Base-by-base conservation (phyloP, 768 basidiomycete species). In the Boletus patriciae region DNA sequence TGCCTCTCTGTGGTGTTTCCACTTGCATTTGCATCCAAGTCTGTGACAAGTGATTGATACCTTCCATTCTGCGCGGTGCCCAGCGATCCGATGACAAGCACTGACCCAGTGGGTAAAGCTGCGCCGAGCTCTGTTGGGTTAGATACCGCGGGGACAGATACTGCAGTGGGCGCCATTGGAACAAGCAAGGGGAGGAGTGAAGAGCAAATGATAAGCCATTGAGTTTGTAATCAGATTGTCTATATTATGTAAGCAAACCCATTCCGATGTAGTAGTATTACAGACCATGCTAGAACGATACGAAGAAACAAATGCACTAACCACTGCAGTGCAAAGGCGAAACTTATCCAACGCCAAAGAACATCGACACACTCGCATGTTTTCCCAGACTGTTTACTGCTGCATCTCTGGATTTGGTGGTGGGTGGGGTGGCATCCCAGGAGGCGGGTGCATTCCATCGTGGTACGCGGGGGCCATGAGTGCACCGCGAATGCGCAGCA, bases 31-130 rank as follows among this genome's bases (percentile, higher is more conserved):
- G 71, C 71, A 70, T 83, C 82, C 55, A 92, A 74, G 60, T 78
- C 76, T 8, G 83, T 78, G 50, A 92, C 78, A 58, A 91, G 74
- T 2, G 80, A 71, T 70, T 93, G 90, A 68, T 92, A 93, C 68
- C 79, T 81, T 33, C 92, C 93, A 66, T 92, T 84, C 68, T 84
- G 80, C 4, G 92, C 92, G 0, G 91, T 89, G 4, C 80, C 75
- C 19, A 87, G 82, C 9, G 92, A 92, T 53, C 92, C 90, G 60
- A 95, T 84, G 50, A 82, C 88, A 48, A 94, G 79, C 8, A 83
- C 83, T 43, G 79, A 71, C 15, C 82, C 84, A 64, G 81, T 67
- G 19, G 57, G 54, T 27, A 33, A 25, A 46, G 62, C 57, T 31
- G 70, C 70, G 16, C 68, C 70, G 1, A 37, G 9, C 64, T 66